Evolutionary conservation across 163 green algal species (phyloP).

Genomic region (Chloromonas sp.): DNA sequence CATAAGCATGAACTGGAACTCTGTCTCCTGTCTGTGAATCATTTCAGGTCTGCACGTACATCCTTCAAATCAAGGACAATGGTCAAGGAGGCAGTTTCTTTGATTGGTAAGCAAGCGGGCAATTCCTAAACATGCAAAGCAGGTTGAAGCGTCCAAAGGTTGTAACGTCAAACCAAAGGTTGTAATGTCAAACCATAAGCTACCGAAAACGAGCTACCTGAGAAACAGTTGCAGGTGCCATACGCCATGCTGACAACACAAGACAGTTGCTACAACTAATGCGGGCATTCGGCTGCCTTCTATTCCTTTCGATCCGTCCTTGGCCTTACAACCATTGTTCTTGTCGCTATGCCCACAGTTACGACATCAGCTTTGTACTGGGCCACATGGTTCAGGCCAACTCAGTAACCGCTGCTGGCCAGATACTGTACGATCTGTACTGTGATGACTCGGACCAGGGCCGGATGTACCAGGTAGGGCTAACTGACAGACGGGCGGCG

Average conservation of each 20-base stretch:
- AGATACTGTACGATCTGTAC: conserved; percentile 5
- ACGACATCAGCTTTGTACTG: background rate
- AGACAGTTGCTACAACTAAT: too few species aligned
- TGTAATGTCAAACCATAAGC: too few species aligned
- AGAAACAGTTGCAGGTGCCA: too few species aligned
- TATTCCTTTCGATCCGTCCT: too few species aligned
- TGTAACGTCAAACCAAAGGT: too few species aligned
- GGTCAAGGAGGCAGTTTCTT: conserved; percentile 2
- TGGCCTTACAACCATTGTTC: too few species aligned
- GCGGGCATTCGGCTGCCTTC: too few species aligned
- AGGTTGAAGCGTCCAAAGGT: background rate
- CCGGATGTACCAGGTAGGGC: conserved; percentile 1
- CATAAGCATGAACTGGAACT: too few species aligned
- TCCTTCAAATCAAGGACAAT: conserved; percentile 5
- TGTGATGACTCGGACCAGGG: conserved; percentile 1
- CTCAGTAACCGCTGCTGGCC: background rate
- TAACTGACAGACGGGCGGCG: too few species aligned
- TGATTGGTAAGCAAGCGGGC: background rate
- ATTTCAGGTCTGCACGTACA: background rate
- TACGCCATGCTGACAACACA: too few species aligned
- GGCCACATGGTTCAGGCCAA: background rate
- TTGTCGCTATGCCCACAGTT: background rate
- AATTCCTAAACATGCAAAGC: background rate
- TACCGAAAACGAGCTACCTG: too few species aligned
- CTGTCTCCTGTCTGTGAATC: too few species aligned